Evolutionary conservation across 352 stramenopile species (phyloP), one percentile per base, ranked within the genome.

Genomic region (Thraustochytrium sp.): DNA sequence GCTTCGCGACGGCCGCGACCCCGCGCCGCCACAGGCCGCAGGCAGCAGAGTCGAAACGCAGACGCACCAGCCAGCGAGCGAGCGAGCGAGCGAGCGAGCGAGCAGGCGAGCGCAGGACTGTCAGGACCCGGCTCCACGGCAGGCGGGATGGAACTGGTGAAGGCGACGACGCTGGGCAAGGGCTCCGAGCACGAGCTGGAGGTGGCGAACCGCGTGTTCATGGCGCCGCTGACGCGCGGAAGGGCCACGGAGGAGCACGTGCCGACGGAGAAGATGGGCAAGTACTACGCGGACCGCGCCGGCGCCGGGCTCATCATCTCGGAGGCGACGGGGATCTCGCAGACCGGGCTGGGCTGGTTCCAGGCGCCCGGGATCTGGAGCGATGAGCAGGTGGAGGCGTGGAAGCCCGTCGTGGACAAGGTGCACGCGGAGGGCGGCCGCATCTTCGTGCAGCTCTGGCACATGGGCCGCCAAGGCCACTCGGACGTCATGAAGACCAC

Each of bases 401-500:
- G 90, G 90, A 90, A 93, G 77, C 72, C 76, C 11, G 84, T 93
- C 16, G 90, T 87, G 0, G 75, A 90, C 2, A 82, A 85, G 0
- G 92, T 96, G 26, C 21, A 77, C 13, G 87, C 84, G 4, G 91
- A 92, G 40, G 87, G 86, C n/a, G 90, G 87, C 77, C 88, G 89
- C 44, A 94, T 96, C 56, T 93, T 90, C 54, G 59, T 88, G 21
- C 92, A 97, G 86, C 85, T 96, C 8, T 96, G 92, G 92, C 92
- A 97, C 85, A 88, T 90, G 13, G 93, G 92, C 36, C 89, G 92
- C 31, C 85, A 89, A 38, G 83, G 87, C 9, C 91, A 97, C 84
- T 87, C 89, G 18, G 75, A 87, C 16, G 65, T 55, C 18, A 77
- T 26, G 40, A 36, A 26, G 8, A 37, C 40, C 5, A 16, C 1